These are phyloP conservation scores for Penicillium cosmopolitanum DNA, from an alignment of 495 filamentous ascomycete species.

Conservation along the genomic window DNA sequence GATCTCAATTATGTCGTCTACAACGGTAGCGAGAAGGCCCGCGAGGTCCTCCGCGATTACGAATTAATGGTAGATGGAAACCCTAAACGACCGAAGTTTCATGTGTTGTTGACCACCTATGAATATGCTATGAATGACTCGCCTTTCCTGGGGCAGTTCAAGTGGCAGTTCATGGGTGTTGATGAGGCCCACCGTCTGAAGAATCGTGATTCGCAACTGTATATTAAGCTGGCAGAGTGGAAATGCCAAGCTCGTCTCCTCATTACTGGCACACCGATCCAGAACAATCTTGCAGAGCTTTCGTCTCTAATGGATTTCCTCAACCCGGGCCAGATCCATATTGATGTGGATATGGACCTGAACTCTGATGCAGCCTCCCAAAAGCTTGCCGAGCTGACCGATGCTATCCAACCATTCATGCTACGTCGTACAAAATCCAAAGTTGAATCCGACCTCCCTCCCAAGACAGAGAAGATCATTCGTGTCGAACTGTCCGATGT, in stretches of 20 bases:
- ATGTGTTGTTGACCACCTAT: conserved; percentile 92
- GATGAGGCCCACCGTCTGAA: conserved; percentile 98
- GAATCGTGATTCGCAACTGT: conserved; percentile 92
- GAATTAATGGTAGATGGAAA: conserved; percentile 87
- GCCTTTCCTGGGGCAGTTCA: conserved; percentile 78
- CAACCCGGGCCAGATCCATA: conserved; percentile 82
- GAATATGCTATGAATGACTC: conserved; percentile 88
- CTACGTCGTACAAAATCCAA: conserved; percentile 96
- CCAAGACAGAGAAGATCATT: conserved; percentile 98
- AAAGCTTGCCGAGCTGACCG: conserved; percentile 72
- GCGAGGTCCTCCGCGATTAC: conserved; percentile 80
- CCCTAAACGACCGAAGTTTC: conserved; percentile 84
- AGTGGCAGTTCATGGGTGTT: conserved; percentile 97
- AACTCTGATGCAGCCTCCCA: conserved; percentile 67
- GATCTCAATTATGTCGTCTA: conserved; percentile 98
- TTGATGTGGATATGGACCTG: conserved; percentile 88
- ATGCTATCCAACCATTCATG: conserved; percentile 85
- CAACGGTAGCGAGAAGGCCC: conserved; percentile 81
- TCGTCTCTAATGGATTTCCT: conserved; percentile 93
- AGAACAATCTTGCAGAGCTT: conserved; percentile 93
- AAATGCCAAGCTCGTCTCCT: conserved; percentile 82
- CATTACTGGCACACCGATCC: conserved; percentile 96
- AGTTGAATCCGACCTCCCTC: conserved; percentile 92
- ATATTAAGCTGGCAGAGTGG: conserved; percentile 81
- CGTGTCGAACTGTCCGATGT: conserved; percentile 94